Evolutionary conservation across 2,329 filamentous ascomycete species (phyloP), one percentile per base, ranked within the genome.

Genomic region (Xylaria sp.): DNA sequence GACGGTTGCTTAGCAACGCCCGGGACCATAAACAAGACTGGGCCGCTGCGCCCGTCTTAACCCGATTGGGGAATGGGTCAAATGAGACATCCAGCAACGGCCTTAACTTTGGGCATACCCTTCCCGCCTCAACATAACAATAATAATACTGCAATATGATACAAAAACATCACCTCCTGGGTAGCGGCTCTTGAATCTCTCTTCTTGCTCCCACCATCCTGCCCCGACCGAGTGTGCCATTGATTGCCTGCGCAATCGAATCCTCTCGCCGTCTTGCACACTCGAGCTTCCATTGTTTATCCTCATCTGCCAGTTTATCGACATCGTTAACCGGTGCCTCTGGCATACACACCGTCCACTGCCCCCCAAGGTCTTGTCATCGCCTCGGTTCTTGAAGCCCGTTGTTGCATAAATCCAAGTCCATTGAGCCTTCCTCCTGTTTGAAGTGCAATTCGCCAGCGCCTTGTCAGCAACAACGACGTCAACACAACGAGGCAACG

Each of bases 101-200:
- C 54, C 54, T 49, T 51, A 59, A 52, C 39, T 41, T 38, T 46
- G 54, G 49, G 55, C 39, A 46, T 43, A 22, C 41, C 50, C 50
- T 42, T 54, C 50, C 45, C 37, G 53, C 58, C 59, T 56, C 63
- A 66, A 60, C 53, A 66, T 63, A 67, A 66, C 53, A 69, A 69
- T 60, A 67, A 66, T 55, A 63, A 66, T 61, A 62, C 54, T 61
- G 60, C 60, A 61, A 64, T 49, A 47, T 56, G 59, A 62, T 65
- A 68, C 62, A 68, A 68, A 67, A 66, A 66, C 65, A 67, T 58
- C 63, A 45, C 63, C 63, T 56, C 56, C 62, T 59, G 57, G 44
- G 50, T 56, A 39, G 29, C 11, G 20, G 44, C 34, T 37, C 37
- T 46, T 45, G 24, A 48, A 54, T 38, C 29, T 52, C 50, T 39